Base-by-base conservation (phyloP, 2,329 filamentous ascomycete species). In the Colletotrichum sp. region DNA sequence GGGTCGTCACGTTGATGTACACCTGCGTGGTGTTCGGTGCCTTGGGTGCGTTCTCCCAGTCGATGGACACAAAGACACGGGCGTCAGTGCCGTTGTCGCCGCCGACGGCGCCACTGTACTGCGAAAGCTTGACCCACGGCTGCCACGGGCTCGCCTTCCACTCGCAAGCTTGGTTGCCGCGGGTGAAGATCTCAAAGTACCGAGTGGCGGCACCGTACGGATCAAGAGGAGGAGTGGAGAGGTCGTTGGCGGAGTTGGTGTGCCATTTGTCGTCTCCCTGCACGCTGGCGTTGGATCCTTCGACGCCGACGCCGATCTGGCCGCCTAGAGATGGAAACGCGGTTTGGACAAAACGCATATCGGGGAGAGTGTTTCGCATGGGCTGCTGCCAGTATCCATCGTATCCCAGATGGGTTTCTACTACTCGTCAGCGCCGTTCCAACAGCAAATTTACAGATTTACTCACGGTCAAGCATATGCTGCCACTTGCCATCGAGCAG, bases 361-460 rank as follows among this genome's bases (percentile, higher is more conserved):
- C 88, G 0, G 93, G 92, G 2, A 93, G 88, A 0, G 89, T 89
- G 80, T 95, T 93, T 39, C 92, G 87, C 93, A 94, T 94, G 2
- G 93, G 92, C 81, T 95, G 93, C 83, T 95, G 93, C 93, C 93
- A 91, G 82, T 88, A 88, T 64, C 86, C 87, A 69, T 90, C 85
- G 63, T 89, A 91, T 24, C 89, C 89, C 10, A 91, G 82, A 78
- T 91, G 90, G 0, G 89, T 90, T 85, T 90, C 80, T 85, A 69
- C 81, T 1, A 4, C 6, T 4, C 6, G 28, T 78, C 9, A 77
- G 63, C 5, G 9, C 12, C 21, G n/a, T n/a, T n/a, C n/a, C n/a
- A n/a, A n/a, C n/a, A n/a, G n/a, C n/a, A n/a, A n/a, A n/a, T n/a
- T n/a, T n/a, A n/a, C n/a, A n/a, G n/a, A n/a, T n/a, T n/a, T n/a